These are phyloP conservation scores for Violaceomyces palustris DNA, from an alignment of 1,284 basidiomycete species.

Conservation along the genomic window DNA sequence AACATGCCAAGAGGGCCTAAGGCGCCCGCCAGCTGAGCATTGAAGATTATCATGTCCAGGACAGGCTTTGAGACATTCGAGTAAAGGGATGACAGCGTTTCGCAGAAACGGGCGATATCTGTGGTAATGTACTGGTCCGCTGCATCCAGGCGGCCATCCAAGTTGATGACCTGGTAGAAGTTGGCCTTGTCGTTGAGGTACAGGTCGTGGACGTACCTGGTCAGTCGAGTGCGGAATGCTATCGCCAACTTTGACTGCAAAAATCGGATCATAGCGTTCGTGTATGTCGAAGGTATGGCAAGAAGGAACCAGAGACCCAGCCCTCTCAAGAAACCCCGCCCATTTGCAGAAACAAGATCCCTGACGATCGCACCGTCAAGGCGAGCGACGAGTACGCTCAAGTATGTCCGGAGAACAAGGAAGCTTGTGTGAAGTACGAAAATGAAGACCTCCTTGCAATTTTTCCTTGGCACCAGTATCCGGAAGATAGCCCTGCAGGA, in stretches of 20 bases:
- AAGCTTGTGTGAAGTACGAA: constrained; percentile 78
- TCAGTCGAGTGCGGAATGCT: constrained; percentile 76
- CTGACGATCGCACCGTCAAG: constrained; percentile 86
- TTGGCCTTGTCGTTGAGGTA: constrained; percentile 61
- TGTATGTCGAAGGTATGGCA: constrained; percentile 87
- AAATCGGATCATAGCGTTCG: constrained; percentile 91
- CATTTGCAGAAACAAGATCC: constrained; percentile 81
- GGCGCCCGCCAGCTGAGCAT: constrained; percentile 78
- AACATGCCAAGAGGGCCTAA: constrained; percentile 71
- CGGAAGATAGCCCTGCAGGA: constrained; percentile 41
- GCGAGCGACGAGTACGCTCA: constrained; percentile 72
- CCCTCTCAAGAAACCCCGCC: constrained; percentile 74
- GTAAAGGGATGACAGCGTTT: constrained; percentile 79
- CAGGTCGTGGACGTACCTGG: constrained; percentile 85
- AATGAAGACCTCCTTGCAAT: constrained; percentile 67
- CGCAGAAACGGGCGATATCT: constrained; percentile 85
- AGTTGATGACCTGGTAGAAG: constrained; percentile 57
- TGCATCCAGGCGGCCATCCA: constrained; percentile 47
- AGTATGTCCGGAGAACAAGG: constrained; percentile 71
- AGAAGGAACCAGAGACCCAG: constrained; percentile 83
- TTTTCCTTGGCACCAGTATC: constrained; percentile 41
- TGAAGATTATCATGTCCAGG: constrained; percentile 87
- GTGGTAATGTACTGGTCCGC: constrained; percentile 71
- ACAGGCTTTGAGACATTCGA: constrained; percentile 67
- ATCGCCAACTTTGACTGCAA: constrained; percentile 85